Evolutionary conservation across 164 flowering plant species (phyloP), one percentile per base, ranked within the genome.

Genomic region (Vitis amurensis): DNA sequence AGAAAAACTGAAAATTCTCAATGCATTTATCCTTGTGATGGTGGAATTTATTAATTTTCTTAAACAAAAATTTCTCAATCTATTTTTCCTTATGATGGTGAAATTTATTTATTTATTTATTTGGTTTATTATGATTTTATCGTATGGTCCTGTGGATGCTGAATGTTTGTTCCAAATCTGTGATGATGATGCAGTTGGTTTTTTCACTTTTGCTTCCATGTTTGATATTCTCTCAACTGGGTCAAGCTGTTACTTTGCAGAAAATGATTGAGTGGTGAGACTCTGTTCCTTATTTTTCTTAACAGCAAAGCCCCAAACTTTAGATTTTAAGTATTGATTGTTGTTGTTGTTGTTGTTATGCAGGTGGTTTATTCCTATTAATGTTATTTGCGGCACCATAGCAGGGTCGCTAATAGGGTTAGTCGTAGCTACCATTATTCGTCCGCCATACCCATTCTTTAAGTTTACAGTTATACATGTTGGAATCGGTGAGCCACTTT

Each of bases 301-400:
- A 6, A 63, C 15, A 14, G 55, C 12, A 15, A 16, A 29, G 52
- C 0, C 44, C 44, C 58, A n/a, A 11, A 31, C 17, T n/a, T 31
- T 50, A 48, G 11, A 11, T 52, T 47, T 14, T 47, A 17, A 31
- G 48, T 47, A 29, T 31, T 30, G 9, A 16, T 44, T 44, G 6
- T 55, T 23, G 27, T 15, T 23, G 27, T 15, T 23, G 27, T 15
- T 27, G 23, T 4, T 23, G 2, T 61, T 60, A 68, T 82, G 64
- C 88, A 93, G 98, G 99, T 95, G 99, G 99, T 95, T 95, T 72
- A 93, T 95, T 80, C 99, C 98, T 23, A 57, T 86, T 76, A 95
- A 95, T 77, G 89, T 95, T 63, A 76, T 95, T 71, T 80, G 93
- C 29, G 86, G 82, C 27, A 61, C 86, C 48, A 85, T 90, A 79